Conservation (phyloP, 441 rosid genomes). For the Capsella rubella region DNA sequence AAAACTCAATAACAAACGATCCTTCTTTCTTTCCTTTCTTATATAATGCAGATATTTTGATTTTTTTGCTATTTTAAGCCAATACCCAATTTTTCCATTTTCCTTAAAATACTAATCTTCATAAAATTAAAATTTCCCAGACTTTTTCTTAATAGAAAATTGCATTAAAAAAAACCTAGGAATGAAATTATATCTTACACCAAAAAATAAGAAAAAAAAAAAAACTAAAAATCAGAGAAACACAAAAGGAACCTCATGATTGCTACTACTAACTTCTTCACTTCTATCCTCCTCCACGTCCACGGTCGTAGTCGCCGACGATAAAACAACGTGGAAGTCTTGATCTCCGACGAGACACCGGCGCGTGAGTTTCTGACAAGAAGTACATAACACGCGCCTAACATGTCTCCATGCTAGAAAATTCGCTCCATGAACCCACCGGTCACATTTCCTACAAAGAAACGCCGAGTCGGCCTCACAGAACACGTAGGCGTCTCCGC, state of each 20-base stretch:
- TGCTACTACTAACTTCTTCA: constrained; percentile 33
- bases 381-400: constrained; percentile 68
- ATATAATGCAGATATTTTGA: neutral
- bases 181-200: constrained; percentile 20
- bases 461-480: constrained; percentile 88
- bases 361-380: constrained; percentile 69
- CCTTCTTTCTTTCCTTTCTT: neutral
- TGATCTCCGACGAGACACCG: constrained; percentile 61
- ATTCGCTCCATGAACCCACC: constrained; percentile 80
- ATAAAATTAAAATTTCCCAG: neutral
- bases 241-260: constrained; percentile 49
- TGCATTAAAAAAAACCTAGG: constrained; percentile 35
- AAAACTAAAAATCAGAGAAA: constrained; percentile 52
- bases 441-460: constrained; percentile 73
- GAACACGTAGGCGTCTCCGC: constrained; percentile 59
- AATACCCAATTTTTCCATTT: neutral
- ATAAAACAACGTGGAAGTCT: constrained; percentile 53
- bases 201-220: constrained; percentile 18
- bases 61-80: constrained; percentile 17
- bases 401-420: constrained; percentile 81
- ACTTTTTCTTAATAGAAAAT: constrained; percentile 6
- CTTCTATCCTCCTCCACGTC: constrained; percentile 38
- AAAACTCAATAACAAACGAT: neutral
- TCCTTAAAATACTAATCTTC: constrained; percentile 18
- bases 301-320: constrained; percentile 7